A percentile compares a stretch with the other conserved stretches of the same genome.
Conservation (phyloP, 2,329 filamentous ascomycete species). For the Thelonectria blattea region DNA sequence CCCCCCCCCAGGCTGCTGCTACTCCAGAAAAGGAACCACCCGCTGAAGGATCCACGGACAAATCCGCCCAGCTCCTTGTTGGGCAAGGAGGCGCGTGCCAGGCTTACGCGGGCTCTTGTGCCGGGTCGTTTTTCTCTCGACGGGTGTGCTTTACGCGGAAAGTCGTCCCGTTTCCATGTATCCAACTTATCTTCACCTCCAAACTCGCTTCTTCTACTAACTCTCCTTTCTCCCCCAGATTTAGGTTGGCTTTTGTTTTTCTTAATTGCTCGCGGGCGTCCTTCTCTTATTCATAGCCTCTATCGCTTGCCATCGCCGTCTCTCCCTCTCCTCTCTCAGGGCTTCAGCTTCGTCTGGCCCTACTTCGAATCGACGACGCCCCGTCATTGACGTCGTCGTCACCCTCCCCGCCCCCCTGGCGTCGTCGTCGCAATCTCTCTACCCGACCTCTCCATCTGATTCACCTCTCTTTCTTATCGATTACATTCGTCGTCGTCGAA, state of each 20-base stretch:
- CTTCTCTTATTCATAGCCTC: too few species aligned
- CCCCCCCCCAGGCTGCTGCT: too few species aligned
- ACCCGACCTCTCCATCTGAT: neutral
- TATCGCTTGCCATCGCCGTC: too few species aligned
- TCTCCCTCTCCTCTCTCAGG: too few species aligned
- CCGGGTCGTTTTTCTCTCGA: neutral
- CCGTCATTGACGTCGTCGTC: neutral
- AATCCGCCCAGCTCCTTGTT: neutral
- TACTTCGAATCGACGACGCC: neutral
- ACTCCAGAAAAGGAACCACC: neutral
- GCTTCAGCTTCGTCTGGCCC: neutral
- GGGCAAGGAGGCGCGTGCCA: slow-evolving; percentile 20
- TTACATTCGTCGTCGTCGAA: neutral
- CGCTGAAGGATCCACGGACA: neutral
- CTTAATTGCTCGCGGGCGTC: too few species aligned
- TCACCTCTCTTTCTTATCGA: neutral
- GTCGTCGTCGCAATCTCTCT: neutral
- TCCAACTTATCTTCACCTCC: neutral
- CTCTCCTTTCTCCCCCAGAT: neutral
- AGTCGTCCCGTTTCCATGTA: neutral
- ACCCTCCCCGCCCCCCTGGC: neutral
- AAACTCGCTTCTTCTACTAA: neutral
- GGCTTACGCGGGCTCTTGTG: neutral
- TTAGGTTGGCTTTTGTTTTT: neutral
- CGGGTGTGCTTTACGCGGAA: slow-evolving; percentile 5